Evolutionary conservation across 2,329 filamentous ascomycete species (phyloP), one percentile per base, ranked within the genome.

Genomic region (Domatiomyces globalis): DNA sequence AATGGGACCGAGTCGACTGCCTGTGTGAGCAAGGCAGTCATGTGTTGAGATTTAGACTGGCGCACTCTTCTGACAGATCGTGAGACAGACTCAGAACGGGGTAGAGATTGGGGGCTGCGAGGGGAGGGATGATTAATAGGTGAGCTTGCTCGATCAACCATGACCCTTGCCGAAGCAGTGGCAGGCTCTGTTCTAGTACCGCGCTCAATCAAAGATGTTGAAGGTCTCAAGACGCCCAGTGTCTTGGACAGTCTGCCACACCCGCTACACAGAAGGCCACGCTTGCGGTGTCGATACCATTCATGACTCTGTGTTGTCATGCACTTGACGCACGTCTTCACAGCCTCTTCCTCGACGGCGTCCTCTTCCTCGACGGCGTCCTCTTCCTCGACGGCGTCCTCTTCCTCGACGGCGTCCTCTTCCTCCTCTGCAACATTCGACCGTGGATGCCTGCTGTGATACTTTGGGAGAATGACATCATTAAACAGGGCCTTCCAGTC

Each of bases 401-500:
- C 22, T 39, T 50, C 33, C 7, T 29, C 33, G 3, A n/a, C 49
- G 5, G 49, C 42, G 15, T 33, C 7, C 5, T 15, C 36, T 25
- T n/a, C 39, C 39, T 19, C 8, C 33, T 54, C 48, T 42, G 10
- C 17, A 15, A 25, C 29, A 29, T 39, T 54, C 7, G 42, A 25
- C 12, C 52, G 44, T 8, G 51, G 39, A 20, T 57, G 57, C 22
- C 50, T 43, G 44, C 46, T 55, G 27, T 53, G 54, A 51, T 61
- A 62, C 18, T 55, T 52, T 36, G 61, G 60, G 4, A 60, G 29
- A 43, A 62, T 52, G 5, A 50, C 43, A 9, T 51, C 45, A 2
- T 57, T 33, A 33, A 56, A 62, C 44, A 53, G 58, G 9, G 39
- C 22, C 46, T 56, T 51, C 58, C 56, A 61, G 48, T 61, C 50